Conservation (phyloP, 164 flowering plant species). For the Sedum album region DNA sequence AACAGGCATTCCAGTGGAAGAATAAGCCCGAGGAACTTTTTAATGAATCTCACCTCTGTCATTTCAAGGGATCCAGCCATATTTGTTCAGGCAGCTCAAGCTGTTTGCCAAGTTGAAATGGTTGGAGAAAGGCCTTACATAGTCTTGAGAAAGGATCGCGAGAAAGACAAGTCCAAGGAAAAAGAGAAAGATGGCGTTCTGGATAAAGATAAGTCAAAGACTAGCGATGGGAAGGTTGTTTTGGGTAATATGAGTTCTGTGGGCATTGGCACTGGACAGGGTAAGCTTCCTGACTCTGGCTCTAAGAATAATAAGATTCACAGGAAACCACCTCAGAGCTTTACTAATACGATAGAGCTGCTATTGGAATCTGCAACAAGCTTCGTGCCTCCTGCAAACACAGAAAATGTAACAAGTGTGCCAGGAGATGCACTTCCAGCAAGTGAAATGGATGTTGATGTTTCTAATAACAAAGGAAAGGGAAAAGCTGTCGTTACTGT, state of each 20-base stretch:
- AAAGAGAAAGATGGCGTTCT: slow-evolving; percentile 45
- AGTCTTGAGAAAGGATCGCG: slow-evolving; percentile 76
- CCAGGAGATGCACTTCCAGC: slow-evolving; percentile 26
- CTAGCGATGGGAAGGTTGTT: slow-evolving; percentile 45
- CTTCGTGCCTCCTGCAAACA: slow-evolving; percentile 57
- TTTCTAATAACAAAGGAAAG: slow-evolving; percentile 66
- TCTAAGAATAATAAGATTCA: slow-evolving; percentile 53
- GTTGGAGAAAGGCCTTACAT: slow-evolving; percentile 84
- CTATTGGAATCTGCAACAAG: slow-evolving; percentile 57
- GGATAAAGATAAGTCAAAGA: slow-evolving; percentile 56
- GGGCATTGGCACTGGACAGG: slow-evolving; percentile 39
- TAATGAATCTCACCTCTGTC: slow-evolving; percentile 56
- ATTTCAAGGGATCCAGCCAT: slow-evolving; percentile 77
- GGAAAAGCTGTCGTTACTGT: slow-evolving; percentile 70
- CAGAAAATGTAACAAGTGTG: slow-evolving; percentile 32
- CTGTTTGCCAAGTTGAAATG: slow-evolving; percentile 93
- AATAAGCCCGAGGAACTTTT: slow-evolving; percentile 72
- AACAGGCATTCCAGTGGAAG: slow-evolving; percentile 81
- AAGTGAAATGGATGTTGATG: slow-evolving; percentile 87
- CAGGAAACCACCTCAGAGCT: slow-evolving; percentile 68
- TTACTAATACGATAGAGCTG: slow-evolving; percentile 73
- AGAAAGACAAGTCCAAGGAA: slow-evolving; percentile 74
- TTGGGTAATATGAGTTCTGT: slow-evolving; percentile 22
- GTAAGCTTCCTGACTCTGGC: slow-evolving; percentile 51
- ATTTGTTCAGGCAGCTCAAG: slow-evolving; percentile 81